These are phyloP conservation scores for Rhodamnia rubescens DNA, from an alignment of 345 rosid genomes.

Conservation along the genomic window DNA sequence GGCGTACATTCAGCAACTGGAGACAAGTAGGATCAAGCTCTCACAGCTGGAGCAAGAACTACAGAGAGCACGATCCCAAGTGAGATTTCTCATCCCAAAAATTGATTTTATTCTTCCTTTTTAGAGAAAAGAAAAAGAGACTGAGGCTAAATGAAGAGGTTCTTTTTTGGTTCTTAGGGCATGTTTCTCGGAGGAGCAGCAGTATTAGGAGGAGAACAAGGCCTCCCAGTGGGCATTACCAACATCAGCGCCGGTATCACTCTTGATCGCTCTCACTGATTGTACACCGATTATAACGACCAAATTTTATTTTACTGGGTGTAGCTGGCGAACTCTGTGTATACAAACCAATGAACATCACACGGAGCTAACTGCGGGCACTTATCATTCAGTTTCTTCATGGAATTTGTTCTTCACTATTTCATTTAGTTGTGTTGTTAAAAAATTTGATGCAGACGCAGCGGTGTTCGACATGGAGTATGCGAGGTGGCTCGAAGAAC, in stretches of 20 bases:
- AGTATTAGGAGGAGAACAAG: slow-evolving; percentile 53
- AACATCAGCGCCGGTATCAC: slow-evolving; percentile 54
- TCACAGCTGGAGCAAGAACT: slow-evolving; percentile 92
- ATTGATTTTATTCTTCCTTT: background rate
- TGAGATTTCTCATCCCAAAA: slow-evolving; percentile 5
- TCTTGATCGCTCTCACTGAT: background rate
- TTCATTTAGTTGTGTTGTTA: background rate
- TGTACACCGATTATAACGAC: background rate
- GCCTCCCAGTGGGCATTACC: slow-evolving; percentile 41
- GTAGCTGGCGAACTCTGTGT: background rate
- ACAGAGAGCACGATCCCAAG: slow-evolving; percentile 84
- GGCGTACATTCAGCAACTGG: slow-evolving; percentile 98
- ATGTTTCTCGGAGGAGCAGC: slow-evolving; percentile 55
- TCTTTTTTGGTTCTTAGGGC: slow-evolving; percentile 36
- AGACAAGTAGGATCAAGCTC: slow-evolving; percentile 87
- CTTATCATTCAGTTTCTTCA: background rate
- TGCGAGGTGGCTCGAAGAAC: slow-evolving; percentile 81
- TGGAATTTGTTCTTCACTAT: background rate
- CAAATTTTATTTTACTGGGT: background rate
- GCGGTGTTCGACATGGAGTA: slow-evolving; percentile 86
- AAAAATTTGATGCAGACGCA: slow-evolving; percentile 31
- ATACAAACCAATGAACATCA: background rate
- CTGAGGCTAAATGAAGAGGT: background rate
- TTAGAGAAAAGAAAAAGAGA: background rate
- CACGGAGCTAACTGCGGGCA: background rate